phyloP scores from a whole-genome alignment of 73 alveolate species.

The Paramecium sonneborni region DNA sequence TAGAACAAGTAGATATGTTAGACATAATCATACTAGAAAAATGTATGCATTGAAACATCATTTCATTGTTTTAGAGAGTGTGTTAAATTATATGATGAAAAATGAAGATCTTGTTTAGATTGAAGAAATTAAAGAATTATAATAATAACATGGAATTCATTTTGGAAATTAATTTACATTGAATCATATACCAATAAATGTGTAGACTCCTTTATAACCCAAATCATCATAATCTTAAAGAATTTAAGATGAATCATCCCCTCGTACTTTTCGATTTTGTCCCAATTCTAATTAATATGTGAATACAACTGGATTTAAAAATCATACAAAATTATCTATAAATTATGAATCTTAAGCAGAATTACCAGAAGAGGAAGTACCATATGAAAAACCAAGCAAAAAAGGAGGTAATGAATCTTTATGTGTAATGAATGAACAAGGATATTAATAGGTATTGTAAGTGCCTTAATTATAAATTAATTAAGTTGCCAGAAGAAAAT shows the following conservation, averaged over 20 bases:
- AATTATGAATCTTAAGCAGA: neutral
- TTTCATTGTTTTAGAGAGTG: neutral
- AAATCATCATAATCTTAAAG: neutral
- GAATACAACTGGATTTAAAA: neutral
- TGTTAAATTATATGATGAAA: neutral
- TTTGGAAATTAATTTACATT: neutral
- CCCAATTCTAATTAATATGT: neutral
- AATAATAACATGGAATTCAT: neutral
- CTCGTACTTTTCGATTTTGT: neutral
- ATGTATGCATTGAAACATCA: neutral
- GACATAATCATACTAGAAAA: neutral
- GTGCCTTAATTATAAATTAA: neutral
- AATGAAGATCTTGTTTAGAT: slow-evolving; percentile 4
- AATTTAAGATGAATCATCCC: neutral
- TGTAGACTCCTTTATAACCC: too few relatives aligned
- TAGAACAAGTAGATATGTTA: neutral
- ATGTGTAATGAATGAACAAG: neutral
- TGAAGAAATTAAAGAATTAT: neutral
- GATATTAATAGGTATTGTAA: neutral
- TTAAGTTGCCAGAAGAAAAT: neutral
- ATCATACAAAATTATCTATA: neutral
- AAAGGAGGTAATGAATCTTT: neutral
- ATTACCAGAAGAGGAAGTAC: neutral
- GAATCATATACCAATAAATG: neutral
- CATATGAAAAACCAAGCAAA: neutral